Evolutionary conservation across 2,329 filamentous ascomycete species (phyloP).

Genomic region (Davidsoniella virescens): DNA sequence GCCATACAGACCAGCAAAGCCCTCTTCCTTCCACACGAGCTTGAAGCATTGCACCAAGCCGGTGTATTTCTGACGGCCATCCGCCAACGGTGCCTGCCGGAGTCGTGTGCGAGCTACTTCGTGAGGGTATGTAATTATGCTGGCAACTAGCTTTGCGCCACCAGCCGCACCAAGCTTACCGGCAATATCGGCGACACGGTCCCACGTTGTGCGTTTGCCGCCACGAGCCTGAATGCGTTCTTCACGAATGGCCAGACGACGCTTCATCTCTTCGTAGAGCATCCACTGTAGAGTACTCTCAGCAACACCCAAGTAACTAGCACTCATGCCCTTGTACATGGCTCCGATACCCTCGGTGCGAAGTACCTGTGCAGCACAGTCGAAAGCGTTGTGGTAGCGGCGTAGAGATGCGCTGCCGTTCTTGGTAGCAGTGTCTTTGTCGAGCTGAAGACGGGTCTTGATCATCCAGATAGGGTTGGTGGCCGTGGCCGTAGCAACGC

Average conservation of each 20-base stretch:
- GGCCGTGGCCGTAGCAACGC: constrained; percentile 72
- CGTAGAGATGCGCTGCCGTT: constrained; percentile 38
- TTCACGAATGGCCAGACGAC: constrained; percentile 49
- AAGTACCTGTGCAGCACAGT: constrained; percentile 72
- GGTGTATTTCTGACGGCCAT: constrained; percentile 64
- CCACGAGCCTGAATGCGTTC: constrained; percentile 40
- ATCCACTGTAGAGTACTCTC: constrained; percentile 90
- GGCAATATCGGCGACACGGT: constrained; percentile 59
- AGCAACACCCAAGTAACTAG: constrained; percentile 77
- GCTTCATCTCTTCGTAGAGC: constrained; percentile 85
- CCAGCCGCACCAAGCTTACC: constrained; percentile 69
- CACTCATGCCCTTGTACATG: constrained; percentile 79
- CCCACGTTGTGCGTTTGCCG: constrained; percentile 50
- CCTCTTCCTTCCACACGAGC: constrained; percentile 76
- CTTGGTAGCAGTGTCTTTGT: constrained; percentile 60
- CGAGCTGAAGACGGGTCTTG: constrained; percentile 82
- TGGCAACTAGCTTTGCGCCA: constrained; percentile 70
- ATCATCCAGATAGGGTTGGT: constrained; percentile 96
- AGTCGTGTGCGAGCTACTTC: constrained; percentile 78
- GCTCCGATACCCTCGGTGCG: constrained; percentile 65
- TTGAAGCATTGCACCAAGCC: constrained; percentile 79
- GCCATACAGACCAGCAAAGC: constrained; percentile 71
- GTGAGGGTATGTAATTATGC: constrained; percentile 77
- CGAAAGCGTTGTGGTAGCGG: constrained; percentile 72
- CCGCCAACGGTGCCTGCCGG: constrained; percentile 61